These are phyloP conservation scores for Phytophthora fragariaefolia DNA, from an alignment of 352 stramenopile species.

Conservation along the genomic window DNA sequence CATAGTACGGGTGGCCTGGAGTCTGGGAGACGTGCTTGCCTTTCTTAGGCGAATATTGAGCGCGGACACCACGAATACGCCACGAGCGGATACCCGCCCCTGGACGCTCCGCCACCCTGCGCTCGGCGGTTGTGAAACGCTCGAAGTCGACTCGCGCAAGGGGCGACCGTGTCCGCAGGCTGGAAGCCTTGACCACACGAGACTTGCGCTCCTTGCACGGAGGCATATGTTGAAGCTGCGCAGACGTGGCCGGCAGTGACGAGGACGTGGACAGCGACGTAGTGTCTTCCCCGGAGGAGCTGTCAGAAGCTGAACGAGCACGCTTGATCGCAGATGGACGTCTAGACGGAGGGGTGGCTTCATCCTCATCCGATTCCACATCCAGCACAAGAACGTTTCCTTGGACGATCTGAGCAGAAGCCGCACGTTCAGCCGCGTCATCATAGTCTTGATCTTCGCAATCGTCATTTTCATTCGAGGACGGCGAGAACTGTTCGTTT, in stretches of 20 bases:
- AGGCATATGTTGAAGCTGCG: too few species aligned
- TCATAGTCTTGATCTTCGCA: background rate
- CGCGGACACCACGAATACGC: background rate
- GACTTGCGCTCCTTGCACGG: background rate
- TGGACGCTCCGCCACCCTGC: background rate
- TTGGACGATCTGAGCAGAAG: too few species aligned
- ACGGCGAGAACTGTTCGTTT: background rate
- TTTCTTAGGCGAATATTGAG: background rate
- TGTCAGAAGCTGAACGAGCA: too few species aligned
- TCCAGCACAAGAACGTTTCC: too few species aligned
- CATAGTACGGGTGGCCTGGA: background rate
- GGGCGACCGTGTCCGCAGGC: background rate
- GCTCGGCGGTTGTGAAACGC: background rate
- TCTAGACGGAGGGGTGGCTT: too few species aligned
- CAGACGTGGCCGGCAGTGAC: too few species aligned
- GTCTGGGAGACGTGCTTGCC: background rate
- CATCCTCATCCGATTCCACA: too few species aligned
- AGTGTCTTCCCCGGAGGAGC: too few species aligned
- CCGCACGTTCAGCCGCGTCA: background rate
- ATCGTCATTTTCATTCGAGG: too few species aligned
- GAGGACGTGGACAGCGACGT: too few species aligned
- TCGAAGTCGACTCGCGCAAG: too few species aligned
- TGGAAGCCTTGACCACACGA: background rate
- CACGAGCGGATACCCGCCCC: background rate
- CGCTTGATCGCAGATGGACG: too few species aligned